Conservation (phyloP, 805 yeast genomes). For the Lipomyces oligophaga region DNA sequence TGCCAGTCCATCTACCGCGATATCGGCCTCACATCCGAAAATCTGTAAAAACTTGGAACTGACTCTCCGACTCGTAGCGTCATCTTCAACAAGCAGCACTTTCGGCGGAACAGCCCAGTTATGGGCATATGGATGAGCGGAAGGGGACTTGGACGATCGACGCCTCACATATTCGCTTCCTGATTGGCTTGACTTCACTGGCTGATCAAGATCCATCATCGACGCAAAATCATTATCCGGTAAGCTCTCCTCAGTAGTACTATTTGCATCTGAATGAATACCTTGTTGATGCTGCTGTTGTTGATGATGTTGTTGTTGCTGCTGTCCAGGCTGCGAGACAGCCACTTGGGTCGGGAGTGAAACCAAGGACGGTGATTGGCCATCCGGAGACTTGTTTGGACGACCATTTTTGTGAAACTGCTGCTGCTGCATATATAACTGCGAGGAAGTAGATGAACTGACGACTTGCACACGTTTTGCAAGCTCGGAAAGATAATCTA, state of each 20-base stretch:
- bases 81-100: constrained; percentile 56
- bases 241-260: constrained; percentile 15
- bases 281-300: too few relatives aligned
- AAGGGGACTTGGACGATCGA: constrained; percentile 21
- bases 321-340: not conserved
- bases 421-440: constrained; percentile 28
- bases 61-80: constrained; percentile 63
- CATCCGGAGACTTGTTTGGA: constrained; percentile 17
- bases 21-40: constrained; percentile 89
- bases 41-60: constrained; percentile 78
- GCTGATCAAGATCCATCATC: constrained; percentile 15
- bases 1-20: constrained; percentile 86
- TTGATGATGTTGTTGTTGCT: too few relatives aligned
- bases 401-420: constrained; percentile 23
- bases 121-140: constrained; percentile 19
- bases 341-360: not conserved
- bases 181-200: not conserved
- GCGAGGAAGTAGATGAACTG: constrained; percentile 24
- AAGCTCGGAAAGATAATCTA: constrained; percentile 24
- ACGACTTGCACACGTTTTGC: constrained; percentile 26
- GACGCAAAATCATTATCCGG: constrained; percentile 12
- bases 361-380: not conserved
- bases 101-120: constrained; percentile 42
- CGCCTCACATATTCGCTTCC: too few relatives aligned
- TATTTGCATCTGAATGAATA: constrained; percentile 10